These are phyloP conservation scores for Emiliania huxleyi DNA, from an alignment of 78 protist genomes.

Conservation along the genomic window DNA sequence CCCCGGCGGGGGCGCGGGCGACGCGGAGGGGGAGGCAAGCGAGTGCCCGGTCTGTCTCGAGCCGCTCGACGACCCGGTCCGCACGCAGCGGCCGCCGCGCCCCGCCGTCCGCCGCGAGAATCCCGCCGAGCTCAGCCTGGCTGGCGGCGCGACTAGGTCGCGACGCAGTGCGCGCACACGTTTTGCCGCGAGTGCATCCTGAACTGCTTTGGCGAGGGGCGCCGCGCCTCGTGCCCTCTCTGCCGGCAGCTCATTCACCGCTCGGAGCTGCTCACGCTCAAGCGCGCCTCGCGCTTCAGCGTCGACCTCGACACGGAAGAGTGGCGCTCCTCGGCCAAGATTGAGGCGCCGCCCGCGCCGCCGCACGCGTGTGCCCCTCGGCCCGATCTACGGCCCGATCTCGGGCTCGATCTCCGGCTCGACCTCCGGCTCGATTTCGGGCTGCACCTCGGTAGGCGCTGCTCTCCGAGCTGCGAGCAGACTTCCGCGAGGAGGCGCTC, in stretches of 20 bases:
- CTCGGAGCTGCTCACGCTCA: not conserved
- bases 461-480: no score
- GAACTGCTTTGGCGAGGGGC: not conserved
- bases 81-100: no score
- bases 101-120: no score
- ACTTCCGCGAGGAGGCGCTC: no score
- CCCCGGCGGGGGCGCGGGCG: no score
- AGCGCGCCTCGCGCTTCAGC: not conserved
- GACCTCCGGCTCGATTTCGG: no score
- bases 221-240: conserved; percentile 47
- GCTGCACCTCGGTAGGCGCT: no score
- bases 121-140: no score
- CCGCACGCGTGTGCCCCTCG: no score
- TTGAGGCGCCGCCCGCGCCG: no score
- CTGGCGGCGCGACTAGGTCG: no score
- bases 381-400: conserved; percentile 53
- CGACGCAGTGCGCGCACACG: conserved; percentile 67
- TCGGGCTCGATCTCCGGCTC: conserved; percentile 28
- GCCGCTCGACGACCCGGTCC: conserved; percentile 39
- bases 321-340: conserved; percentile 31
- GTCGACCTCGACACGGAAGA: not conserved
- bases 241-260: conserved; percentile 15
- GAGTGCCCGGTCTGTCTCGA: conserved; percentile 2
- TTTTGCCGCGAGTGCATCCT: conserved; percentile 70
- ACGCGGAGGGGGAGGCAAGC: not conserved